Conservation (phyloP, 129 eudicot species). For the Glebionis coronaria region DNA sequence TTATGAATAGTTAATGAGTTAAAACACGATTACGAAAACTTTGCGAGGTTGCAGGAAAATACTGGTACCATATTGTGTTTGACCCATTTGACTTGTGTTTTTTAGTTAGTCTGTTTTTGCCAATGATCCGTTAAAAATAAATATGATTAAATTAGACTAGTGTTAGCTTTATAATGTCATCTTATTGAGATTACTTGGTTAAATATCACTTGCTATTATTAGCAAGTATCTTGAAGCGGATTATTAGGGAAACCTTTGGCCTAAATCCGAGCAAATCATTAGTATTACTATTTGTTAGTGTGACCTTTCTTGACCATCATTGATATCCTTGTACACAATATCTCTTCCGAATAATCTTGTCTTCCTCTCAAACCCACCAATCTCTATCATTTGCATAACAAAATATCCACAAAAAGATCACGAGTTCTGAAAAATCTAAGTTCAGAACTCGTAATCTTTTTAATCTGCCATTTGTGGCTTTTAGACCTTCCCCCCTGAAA, state of each 20-base stretch:
- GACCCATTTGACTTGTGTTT: too few relatives aligned
- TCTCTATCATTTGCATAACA: conserved; percentile 21
- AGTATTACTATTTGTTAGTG: neutral
- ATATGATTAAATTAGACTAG: too few relatives aligned
- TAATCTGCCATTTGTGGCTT: conserved; percentile 53
- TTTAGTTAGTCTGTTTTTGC: too few relatives aligned
- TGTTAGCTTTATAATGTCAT: too few relatives aligned
- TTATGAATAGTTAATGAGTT: too few relatives aligned
- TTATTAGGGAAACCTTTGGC: neutral
- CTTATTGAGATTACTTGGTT: too few relatives aligned
- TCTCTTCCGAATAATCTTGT: conserved; percentile 42
- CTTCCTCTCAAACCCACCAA: conserved; percentile 40
- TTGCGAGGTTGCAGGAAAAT: too few relatives aligned
- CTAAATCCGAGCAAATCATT: neutral
- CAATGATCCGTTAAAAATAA: too few relatives aligned
- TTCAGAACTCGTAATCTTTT: conserved; percentile 20
- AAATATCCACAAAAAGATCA: conserved; percentile 23
- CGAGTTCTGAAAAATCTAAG: neutral
- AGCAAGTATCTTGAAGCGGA: neutral
- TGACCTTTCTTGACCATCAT: conserved; percentile 16
- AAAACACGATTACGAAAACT: too few relatives aligned
- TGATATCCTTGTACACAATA: conserved; percentile 18
- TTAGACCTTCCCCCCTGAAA: conserved; percentile 17
- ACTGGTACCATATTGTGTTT: too few relatives aligned
- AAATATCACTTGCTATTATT: neutral